Percentiles rank a stretch among this genome's conserved stretches.
Evolutionary conservation across 306 rosid species (phyloP).

Genomic region (Fagus sylvatica): DNA sequence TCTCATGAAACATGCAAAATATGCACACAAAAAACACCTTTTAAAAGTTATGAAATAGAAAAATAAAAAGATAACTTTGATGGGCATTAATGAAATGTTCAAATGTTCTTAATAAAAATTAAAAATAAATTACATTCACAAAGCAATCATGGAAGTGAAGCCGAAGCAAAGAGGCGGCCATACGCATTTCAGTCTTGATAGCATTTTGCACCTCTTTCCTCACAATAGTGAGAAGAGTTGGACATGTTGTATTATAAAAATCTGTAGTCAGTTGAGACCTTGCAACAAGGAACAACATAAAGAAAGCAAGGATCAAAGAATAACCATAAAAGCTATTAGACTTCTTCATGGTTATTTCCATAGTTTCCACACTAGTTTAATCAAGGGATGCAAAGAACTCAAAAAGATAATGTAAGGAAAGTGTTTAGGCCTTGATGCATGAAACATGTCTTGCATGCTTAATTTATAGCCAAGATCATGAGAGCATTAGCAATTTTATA

Average conservation of each 20-base stretch:
- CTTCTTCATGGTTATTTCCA: slow-evolving; percentile 29
- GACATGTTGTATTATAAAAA: slow-evolving; percentile 68
- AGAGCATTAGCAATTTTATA: not conserved
- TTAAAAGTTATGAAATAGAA: no score
- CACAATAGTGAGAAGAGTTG: slow-evolving; percentile 50
- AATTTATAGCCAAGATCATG: not conserved
- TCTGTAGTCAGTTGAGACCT: slow-evolving; percentile 60
- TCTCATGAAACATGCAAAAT: no score
- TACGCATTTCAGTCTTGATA: slow-evolving; percentile 61
- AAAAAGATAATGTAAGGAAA: not conserved
- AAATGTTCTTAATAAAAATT: not conserved
- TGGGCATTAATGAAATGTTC: not conserved
- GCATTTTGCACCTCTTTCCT: slow-evolving; percentile 61
- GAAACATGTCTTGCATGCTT: not conserved
- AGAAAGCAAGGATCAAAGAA: slow-evolving; percentile 32
- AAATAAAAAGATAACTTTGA: no score
- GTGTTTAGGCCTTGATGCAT: not conserved
- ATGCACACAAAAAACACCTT: no score
- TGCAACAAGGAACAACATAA: slow-evolving; percentile 41
- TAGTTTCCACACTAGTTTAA: not conserved
- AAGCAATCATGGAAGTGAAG: slow-evolving; percentile 97
- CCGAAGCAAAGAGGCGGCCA: slow-evolving; percentile 89
- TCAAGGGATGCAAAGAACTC: not conserved
- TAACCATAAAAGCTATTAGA: slow-evolving; percentile 11
- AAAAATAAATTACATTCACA: slow-evolving; percentile 60